Evolutionary conservation across 768 basidiomycete genomes (phyloP), one percentile per base, ranked within the genome.

Genomic region (Peribolospora baueri): DNA sequence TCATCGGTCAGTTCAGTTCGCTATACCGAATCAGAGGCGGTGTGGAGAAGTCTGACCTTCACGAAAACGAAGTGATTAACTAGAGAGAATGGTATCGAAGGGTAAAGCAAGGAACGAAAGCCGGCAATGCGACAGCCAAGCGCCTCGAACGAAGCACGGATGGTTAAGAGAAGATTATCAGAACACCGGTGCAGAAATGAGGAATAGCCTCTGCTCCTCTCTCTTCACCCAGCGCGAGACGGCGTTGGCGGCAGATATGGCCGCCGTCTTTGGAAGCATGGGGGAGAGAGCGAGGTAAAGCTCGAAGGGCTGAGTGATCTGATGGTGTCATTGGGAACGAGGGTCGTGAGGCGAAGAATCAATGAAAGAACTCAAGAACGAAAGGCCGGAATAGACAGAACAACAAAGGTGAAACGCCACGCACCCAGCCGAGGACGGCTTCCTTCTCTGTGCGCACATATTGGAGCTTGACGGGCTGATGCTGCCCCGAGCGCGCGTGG

Each of bases 271-370:
- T 5, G 91, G 84, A 53, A 95, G 64, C 50, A 75, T 72, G 7
- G 85, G 83, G 1, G 86, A 84, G 10, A 90, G 66, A 0, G 82
- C 73, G 51, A 91, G 68, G 64, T 93, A 97, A 11, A 97, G 69
- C 66, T 97, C 93, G 63, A 93, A 95, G 0, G 81, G 80, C 62
- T 87, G 82, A 0, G 90, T 93, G 56, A 90, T 81, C 90, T 97
- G 63, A 4, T 43, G 37, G 53, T 46, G 36, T 58, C n/a, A n/a
- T 9, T 13, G 50, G 13, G 48, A 42, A 14, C 38, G 25, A 25
- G 25, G 25, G 25, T 25, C 38, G 39, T 41, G 40, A 41, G 36
- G 40, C 52, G 42, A 53, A 53, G 52, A 42, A 53, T 25, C 52
- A 25, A 25, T 25, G 25, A 36, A 14, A 14, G 43, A 39, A 10